Evolutionary conservation across 371 early-diverging fungal species (phyloP).

Genomic region (Parasitella parasitica): DNA sequence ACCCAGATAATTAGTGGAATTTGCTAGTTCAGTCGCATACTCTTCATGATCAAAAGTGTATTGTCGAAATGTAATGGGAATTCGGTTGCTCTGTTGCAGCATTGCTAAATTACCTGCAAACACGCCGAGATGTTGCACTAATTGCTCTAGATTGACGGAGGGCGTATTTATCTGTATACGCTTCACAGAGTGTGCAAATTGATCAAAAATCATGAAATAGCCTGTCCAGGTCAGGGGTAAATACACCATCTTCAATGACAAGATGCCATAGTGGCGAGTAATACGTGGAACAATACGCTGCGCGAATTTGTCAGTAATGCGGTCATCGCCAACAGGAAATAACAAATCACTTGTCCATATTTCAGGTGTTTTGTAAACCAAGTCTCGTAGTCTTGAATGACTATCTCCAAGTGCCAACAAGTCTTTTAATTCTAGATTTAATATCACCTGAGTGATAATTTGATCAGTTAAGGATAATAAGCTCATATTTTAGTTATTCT

Average conservation of each 20-base stretch:
- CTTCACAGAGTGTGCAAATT: constrained; percentile 45
- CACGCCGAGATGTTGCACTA: constrained; percentile 31
- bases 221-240: constrained; percentile 39
- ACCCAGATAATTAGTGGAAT: constrained; percentile 28
- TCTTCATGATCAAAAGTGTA: constrained; percentile 35
- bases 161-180: constrained; percentile 25
- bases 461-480: constrained; percentile 13
- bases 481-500: constrained; percentile 2
- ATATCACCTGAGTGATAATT: constrained; percentile 5
- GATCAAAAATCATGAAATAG: constrained; percentile 43
- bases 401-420: constrained; percentile 12
- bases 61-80: constrained; percentile 45
- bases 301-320: constrained; percentile 39
- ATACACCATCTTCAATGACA: constrained; percentile 26
- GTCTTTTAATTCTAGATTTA: constrained; percentile 12
- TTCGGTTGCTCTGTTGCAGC: constrained; percentile 36
- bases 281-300: constrained; percentile 29
- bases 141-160: constrained; percentile 5
- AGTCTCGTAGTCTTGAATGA: constrained; percentile 10
- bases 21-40: constrained; percentile 12
- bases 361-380: constrained; percentile 30
- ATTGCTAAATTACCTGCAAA: constrained; percentile 43
- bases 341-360: constrained; percentile 38
- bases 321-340: constrained; percentile 28
- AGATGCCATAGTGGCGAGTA: constrained; percentile 40